Evolutionary conservation across 768 basidiomycete species (phyloP).

Genomic region (Lactarius vividus): DNA sequence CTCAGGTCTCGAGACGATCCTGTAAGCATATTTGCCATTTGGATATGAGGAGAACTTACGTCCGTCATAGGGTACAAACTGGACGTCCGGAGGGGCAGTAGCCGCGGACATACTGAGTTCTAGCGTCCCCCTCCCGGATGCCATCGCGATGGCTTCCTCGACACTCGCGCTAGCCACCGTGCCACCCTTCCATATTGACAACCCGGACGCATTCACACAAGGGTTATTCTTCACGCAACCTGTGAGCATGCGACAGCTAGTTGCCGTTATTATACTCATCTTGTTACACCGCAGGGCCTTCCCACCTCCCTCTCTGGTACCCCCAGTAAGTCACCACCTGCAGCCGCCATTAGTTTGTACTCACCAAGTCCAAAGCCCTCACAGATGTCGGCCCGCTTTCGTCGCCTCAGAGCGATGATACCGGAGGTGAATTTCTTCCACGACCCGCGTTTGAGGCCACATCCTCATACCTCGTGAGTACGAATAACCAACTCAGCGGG

Average conservation of each 20-base stretch:
- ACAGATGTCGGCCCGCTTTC: background rate
- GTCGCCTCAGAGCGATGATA: background rate
- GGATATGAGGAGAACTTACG: background rate
- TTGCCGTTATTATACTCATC: background rate
- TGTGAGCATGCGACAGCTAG: background rate
- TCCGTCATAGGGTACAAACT: background rate
- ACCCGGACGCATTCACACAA: background rate
- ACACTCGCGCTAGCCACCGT: no score
- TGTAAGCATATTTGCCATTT: background rate
- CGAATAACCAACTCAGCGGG: background rate
- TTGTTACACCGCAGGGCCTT: background rate
- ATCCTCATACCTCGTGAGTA: background rate
- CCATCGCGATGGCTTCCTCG: no score
- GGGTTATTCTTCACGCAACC: background rate
- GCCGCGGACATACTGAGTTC: no score
- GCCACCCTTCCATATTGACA: background rate
- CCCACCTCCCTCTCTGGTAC: background rate
- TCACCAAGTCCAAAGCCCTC: background rate
- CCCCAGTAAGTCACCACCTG: background rate
- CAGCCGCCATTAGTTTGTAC: background rate
- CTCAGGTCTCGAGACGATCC: no score
- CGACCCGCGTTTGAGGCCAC: background rate
- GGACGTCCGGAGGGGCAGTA: background rate
- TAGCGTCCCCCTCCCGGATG: no score
- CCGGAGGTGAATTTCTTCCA: background rate